phyloP scores from a whole-genome alignment of 495 filamentous ascomycete genomes.

The Xylaria telfairii region DNA sequence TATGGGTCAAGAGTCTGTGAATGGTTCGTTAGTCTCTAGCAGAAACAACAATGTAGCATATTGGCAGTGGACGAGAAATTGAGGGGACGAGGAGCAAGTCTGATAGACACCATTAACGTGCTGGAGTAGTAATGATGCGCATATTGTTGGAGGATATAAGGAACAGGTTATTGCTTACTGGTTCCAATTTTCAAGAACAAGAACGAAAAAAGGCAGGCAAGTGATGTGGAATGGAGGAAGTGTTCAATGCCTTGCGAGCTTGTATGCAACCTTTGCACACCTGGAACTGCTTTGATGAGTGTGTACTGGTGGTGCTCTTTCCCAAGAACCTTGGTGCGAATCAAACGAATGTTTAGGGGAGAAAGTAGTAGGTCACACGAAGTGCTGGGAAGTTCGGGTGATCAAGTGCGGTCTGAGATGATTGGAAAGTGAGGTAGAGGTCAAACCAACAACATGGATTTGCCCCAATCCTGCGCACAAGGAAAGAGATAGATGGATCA shows the following conservation, averaged over 20 bases:
- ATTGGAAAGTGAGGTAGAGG: background rate
- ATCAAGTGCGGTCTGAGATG: background rate
- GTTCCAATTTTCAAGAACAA: background rate
- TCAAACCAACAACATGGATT: background rate
- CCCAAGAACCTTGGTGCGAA: background rate
- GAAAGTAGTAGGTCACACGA: background rate
- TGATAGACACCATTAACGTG: background rate
- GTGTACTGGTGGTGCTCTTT: background rate
- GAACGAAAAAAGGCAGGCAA: background rate
- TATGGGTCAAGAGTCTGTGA: background rate
- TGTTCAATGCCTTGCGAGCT: background rate
- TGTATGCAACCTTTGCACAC: background rate
- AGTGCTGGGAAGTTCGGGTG: background rate
- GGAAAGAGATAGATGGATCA: background rate
- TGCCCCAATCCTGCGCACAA: background rate
- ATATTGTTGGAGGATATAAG: background rate
- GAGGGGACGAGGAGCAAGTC: background rate
- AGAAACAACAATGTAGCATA: too few relatives aligned
- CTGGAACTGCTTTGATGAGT: background rate
- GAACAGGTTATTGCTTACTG: conserved; percentile 11
- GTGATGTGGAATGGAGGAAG: background rate
- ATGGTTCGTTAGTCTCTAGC: background rate
- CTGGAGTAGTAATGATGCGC: background rate
- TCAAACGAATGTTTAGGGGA: background rate
- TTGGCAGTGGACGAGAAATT: background rate